A percentile compares a stretch with the other conserved stretches of the same genome.
These are phyloP conservation scores for Hypoxylon rickii DNA, from an alignment of 495 filamentous ascomycete species.

Conservation along the genomic window DNA sequence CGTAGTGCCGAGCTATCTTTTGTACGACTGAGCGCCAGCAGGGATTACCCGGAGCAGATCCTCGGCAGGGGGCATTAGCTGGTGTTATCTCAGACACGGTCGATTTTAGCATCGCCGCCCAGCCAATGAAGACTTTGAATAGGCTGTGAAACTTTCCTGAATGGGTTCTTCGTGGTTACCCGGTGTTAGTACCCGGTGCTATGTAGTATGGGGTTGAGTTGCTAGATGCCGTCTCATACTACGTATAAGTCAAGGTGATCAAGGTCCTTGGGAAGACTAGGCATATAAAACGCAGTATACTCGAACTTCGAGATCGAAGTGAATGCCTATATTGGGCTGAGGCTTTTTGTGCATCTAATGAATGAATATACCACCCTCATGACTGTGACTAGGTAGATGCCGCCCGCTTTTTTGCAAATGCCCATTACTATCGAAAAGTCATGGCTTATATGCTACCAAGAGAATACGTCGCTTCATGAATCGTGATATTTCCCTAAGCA, in stretches of 20 bases:
- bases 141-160: slow-evolving; percentile 9
- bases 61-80: not conserved
- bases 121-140: slow-evolving; percentile 12
- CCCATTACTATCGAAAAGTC: not conserved
- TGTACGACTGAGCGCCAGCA: not conserved
- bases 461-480: slow-evolving; percentile 5
- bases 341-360: no score
- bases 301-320: no score
- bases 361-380: no score
- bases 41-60: not conserved
- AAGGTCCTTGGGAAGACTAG: no score
- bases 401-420: not conserved
- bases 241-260: no score
- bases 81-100: not conserved
- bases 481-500: not conserved
- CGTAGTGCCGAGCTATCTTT: not conserved
- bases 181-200: not conserved
- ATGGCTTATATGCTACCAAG: not conserved
- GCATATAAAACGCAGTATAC: no score
- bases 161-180: not conserved
- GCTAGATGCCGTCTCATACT: no score
- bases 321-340: no score
- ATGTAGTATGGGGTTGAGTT: not conserved
- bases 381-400: not conserved
- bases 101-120: not conserved